Base-by-base conservation (phyloP, 1,139 yeast genomes). In the Taiozyma sp. region DNA sequence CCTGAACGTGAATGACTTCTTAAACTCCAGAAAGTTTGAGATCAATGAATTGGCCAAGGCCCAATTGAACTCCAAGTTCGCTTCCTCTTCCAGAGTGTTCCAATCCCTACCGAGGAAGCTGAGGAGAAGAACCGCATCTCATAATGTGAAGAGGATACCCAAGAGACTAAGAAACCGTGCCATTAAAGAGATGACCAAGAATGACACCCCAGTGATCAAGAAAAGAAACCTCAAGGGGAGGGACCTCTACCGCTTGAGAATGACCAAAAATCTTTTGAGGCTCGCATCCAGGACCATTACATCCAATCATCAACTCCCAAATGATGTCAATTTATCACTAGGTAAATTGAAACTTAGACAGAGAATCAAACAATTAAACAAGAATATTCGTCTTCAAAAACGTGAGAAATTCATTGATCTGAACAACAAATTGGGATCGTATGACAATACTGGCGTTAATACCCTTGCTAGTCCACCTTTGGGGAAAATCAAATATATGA, bases 101-200 rank as follows among this genome's bases (percentile, higher is more conserved):
- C 99, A 95, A 67, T 79, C 83, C 39, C 74, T 95, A 47, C 99
- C 99, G 1, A 72, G 99, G 44, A 74, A 78, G 2, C 70, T 95
- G 57, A 78, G 99, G 64, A 74, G 99, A 56, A 77, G 99, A 65
- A 90, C 98, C 0, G 99, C 99, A 0, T 87, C 96, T 19, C 99
- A 95, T 64, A 91, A 95, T 71, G 93, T 92, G 23, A 86, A 87
- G 57, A 73, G 97, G 51, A 85, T 95, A 10, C 99, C 99, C 0
- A 86, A 84, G 60, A 70, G 97, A 52, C 73, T 93, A 62, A 74
- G 98, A 54, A 75, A 76, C 40, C 76, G 86, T 48, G 98, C 98
- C 0, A 62, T 80, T 29, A 70, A 80, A 44, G 98, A 92, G 66
- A 84, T 86, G 90, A 71, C 70, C 44, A 73, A 71, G 44, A 68